Evolutionary conservation across 805 yeast genomes (phyloP), one percentile per base, ranked within the genome.

Genomic region (Kodamaea fukazawae): DNA sequence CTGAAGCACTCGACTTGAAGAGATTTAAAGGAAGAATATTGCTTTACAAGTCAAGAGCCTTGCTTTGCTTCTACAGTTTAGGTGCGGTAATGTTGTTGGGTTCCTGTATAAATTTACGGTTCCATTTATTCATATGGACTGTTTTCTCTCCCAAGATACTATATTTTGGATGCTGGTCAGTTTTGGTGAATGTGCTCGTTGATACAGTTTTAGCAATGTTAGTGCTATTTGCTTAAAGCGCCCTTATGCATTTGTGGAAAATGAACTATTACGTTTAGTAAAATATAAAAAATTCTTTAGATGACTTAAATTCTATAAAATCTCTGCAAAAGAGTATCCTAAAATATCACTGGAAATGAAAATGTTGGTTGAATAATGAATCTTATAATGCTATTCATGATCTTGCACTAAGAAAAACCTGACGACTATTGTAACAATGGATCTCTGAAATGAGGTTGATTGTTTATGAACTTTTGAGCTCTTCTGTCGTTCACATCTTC

Each of bases 51-150:
- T 42, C 64, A 11, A 38, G 67, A n/a, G 52, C 65, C 16, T 58
- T 64, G 14, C 59, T 79, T 25, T 53, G 73, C 1, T 85, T 82
- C 52, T 85, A 84, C 56, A 65, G 83, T 2, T 47, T 81, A 1
- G 67, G 81, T 7, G 83, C 86, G 1, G 50, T 76, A 2, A 74
- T 76, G 32, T 71, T 88, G 36, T 57, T 86, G 31, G 63, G 67
- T 0, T 83, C 96, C 10, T 93, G 98, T 58, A 72, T 74, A 36
- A 68, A 76, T 14, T 71, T 90, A 49, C 71, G 96, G 49, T 85
- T 82, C 54, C 99, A 93, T 59, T 68, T 93, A 41, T 93, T 93
- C 57, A 85, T 93, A 7, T 93, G 99, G 99, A 90, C 98, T 2
- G 99, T 93, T 6, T 93, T 93, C 65, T 86, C 96, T 37, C 99